phyloP scores from a whole-genome alignment of 1,139 yeast genomes.

The Torulaspora globosa region DNA sequence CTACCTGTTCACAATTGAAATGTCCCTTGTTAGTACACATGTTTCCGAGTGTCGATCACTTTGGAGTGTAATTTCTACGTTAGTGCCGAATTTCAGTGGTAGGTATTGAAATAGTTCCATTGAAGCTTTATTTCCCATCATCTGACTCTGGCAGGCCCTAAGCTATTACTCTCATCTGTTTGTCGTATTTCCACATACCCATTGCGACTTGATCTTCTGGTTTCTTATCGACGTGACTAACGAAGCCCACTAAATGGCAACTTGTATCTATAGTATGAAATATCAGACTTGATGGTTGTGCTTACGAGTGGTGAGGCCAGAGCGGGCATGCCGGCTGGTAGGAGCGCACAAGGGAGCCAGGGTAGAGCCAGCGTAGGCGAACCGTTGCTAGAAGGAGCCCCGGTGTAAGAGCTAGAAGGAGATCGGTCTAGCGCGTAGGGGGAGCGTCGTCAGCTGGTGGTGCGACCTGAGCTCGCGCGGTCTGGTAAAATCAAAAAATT shows the following conservation, averaged over 20 bases:
- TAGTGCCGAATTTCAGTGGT: not conserved
- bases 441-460: not conserved
- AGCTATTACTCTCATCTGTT: conserved; percentile 1
- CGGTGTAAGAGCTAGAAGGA: not conserved
- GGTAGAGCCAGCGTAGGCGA: not conserved
- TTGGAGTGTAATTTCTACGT: not conserved
- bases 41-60: not conserved
- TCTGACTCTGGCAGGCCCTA: not conserved
- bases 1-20: conserved; percentile 59
- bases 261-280: conserved; percentile 7
- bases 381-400: not conserved
- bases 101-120: not conserved
- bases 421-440: not conserved
- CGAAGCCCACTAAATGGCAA: not conserved
- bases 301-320: not conserved
- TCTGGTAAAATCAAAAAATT: not conserved
- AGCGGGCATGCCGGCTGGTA: not conserved
- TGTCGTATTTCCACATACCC: conserved; percentile 26
- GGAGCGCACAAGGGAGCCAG: not conserved
- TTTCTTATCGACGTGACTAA: conserved; percentile 19
- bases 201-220: conserved; percentile 34
- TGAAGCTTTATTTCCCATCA: not conserved
- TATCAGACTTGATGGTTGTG: conserved; percentile 4
- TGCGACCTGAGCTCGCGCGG: not conserved
- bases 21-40: conserved; percentile 20